A percentile compares a stretch with the other conserved stretches of the same genome.
Evolutionary conservation across 768 basidiomycete species (phyloP).

Genomic region (Roridomyces roridus): DNA sequence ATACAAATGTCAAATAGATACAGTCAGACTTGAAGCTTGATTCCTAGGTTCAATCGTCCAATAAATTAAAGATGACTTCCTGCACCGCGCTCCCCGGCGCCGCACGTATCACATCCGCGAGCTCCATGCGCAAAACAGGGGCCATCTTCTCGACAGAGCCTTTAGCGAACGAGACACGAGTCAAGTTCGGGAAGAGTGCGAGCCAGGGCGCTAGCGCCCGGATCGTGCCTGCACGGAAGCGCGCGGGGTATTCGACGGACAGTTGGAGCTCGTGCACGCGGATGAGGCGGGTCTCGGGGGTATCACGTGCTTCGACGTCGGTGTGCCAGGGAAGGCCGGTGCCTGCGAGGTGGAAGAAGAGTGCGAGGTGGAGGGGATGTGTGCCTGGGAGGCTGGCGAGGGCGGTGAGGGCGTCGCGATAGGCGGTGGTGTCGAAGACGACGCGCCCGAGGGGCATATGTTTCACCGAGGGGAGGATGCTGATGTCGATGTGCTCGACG

Average conservation of each 20-base stretch:
- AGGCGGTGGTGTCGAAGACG: constrained; percentile 9
- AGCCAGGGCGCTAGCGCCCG: constrained; percentile 16
- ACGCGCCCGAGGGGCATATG: not conserved
- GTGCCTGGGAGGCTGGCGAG: constrained; percentile 5
- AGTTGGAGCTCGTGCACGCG: constrained; percentile 1
- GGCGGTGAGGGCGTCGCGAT: not conserved
- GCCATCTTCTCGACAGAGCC: not conserved
- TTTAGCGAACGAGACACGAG: not conserved
- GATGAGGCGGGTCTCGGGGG: constrained; percentile 5
- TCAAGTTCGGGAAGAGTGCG: constrained; percentile 3
- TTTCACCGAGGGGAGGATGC: not conserved
- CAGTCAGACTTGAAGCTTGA: too few species aligned
- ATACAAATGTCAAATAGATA: too few species aligned
- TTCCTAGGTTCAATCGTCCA: too few species aligned
- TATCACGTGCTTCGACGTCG: not conserved
- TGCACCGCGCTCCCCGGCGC: too few species aligned
- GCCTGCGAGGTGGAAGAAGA: not conserved
- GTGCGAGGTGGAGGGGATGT: not conserved
- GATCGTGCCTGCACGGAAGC: constrained; percentile 6
- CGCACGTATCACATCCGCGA: constrained; percentile 3
- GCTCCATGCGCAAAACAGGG: not conserved
- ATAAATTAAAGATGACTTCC: too few species aligned
- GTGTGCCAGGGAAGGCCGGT: constrained; percentile 1
- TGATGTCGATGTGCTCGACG: constrained; percentile 1
- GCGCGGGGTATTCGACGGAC: not conserved